Percentiles rank a stretch among this genome's conserved stretches.
These are phyloP conservation scores for Colletotrichum sp. DNA, from an alignment of 2,329 filamentous ascomycete species.

Conservation along the genomic window DNA sequence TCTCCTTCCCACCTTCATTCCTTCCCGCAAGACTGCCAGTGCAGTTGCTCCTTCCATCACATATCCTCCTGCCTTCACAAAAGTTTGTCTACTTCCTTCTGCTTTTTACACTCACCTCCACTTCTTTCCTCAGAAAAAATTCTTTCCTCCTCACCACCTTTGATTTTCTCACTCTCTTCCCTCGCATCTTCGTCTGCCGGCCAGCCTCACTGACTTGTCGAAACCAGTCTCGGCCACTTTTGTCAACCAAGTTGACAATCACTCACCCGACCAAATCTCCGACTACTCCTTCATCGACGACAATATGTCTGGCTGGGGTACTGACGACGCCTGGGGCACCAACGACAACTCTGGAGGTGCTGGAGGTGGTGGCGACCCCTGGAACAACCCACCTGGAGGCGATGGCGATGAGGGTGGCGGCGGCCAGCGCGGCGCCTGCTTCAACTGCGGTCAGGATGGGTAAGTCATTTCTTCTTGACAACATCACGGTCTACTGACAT, in stretches of 20 bases:
- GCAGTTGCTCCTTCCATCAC: not conserved
- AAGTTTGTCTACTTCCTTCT: not conserved
- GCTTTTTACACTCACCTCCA: not conserved
- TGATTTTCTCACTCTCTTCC: not conserved
- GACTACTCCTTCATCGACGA: not conserved
- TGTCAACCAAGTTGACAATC: not conserved
- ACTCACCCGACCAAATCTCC: not conserved
- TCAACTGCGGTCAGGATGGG: slow-evolving; percentile 41
- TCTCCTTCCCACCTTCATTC: not conserved
- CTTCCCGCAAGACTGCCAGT: not conserved
- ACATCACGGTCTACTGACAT: slow-evolving; percentile 27
- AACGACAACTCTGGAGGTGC: not conserved
- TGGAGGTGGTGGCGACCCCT: slow-evolving; percentile 4
- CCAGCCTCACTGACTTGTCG: not conserved
- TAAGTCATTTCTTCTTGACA: slow-evolving; percentile 26
- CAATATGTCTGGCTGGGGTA: slow-evolving; percentile 7
- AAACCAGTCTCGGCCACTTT: not conserved
- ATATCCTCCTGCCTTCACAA: not conserved
- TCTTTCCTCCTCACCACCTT: not conserved
- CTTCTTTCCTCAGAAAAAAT: not conserved
- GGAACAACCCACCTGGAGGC: slow-evolving; percentile 9
- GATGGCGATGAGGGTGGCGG: slow-evolving; percentile 19
- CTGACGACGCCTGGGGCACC: not conserved
- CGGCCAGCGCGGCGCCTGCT: slow-evolving; percentile 33
- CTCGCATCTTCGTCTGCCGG: not conserved